These are phyloP conservation scores for Protomyces inundatus DNA, from an alignment of 1,139 yeast species.

Conservation along the genomic window DNA sequence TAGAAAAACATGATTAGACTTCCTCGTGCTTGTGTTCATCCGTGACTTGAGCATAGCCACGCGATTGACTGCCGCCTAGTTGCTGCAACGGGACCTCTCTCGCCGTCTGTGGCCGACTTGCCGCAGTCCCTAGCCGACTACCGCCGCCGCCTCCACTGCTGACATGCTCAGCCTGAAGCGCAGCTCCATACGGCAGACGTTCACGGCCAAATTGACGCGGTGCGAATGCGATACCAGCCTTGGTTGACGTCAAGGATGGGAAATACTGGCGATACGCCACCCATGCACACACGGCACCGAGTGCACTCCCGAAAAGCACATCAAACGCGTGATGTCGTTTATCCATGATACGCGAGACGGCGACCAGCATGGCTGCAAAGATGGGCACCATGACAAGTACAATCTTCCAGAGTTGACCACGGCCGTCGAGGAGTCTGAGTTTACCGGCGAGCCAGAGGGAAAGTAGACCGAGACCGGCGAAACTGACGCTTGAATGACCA, in stretches of 20 bases:
- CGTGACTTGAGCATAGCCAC: neutral
- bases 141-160: neutral
- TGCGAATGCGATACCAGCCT: constrained; percentile 39
- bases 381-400: constrained; percentile 44
- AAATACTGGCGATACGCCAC: constrained; percentile 20
- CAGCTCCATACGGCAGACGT: neutral
- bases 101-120: no score
- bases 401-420: constrained; percentile 55
- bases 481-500: constrained; percentile 51
- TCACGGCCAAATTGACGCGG: neutral
- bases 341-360: constrained; percentile 68
- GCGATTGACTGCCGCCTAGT: neutral
- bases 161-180: neutral
- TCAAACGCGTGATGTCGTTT: constrained; percentile 35
- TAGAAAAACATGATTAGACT: neutral
- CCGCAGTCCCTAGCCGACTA: neutral
- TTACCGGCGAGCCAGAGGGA: constrained; percentile 65
- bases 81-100: neutral
- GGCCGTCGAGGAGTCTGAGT: constrained; percentile 43
- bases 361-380: constrained; percentile 59
- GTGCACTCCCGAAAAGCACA: constrained; percentile 13
- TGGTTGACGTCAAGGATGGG: constrained; percentile 42
- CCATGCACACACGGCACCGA: constrained; percentile 16
- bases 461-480: constrained; percentile 54
- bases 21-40: neutral